Base-by-base conservation (phyloP, 2,329 filamentous ascomycete species). In the Verticillium isaacii region DNA sequence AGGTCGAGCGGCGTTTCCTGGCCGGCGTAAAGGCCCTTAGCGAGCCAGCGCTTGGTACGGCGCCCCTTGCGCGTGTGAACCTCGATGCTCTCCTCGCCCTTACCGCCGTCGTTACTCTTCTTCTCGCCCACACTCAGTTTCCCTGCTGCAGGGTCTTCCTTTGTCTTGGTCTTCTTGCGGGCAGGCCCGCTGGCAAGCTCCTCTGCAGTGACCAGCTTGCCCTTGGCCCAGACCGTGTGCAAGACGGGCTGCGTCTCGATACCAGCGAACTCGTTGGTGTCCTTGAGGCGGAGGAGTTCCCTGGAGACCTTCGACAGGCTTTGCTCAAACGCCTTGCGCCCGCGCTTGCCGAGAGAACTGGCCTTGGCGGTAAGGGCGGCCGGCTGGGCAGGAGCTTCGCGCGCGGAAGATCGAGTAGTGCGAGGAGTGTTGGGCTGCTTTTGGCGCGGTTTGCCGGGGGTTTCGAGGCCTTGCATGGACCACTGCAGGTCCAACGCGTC, bases 21-120 rank as follows among this genome's bases (percentile, higher is more conserved):
- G 32, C 95, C 95, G 0, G 92, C 89, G 70, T 96, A 98, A 15
- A 98, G 81, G 11, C 94, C 95, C 72, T 93, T 91, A 59, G 83
- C 81, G 60, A 96, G 80, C 85, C 91, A 98, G 67, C 87, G 88
- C 79, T 96, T 96, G 59, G 80, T 76, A 41, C 79, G 81, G 61
- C 82, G 78, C 65, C 78, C 75, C 64, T 75, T 78, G 9, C 65
- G 63, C 11, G 66, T 66, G 32, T 73, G 69, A 14, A 65, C 66
- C 12, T 74, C 70, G 7, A 73, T 68, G 29, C 75, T 73, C 68
- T 82, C 68, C 64, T 70, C 80, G 58, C 71, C 65, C 57, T 78
- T 73, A 39, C 72, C 67, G 57, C 67, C 68, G 14, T 66, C 63
- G 14, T 66, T 61, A 6, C 5, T 29, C 63, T 68, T 67, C 60